These are phyloP conservation scores for Hypoxylon sp. DNA, from an alignment of 2,329 filamentous ascomycete genomes.

Conservation along the genomic window DNA sequence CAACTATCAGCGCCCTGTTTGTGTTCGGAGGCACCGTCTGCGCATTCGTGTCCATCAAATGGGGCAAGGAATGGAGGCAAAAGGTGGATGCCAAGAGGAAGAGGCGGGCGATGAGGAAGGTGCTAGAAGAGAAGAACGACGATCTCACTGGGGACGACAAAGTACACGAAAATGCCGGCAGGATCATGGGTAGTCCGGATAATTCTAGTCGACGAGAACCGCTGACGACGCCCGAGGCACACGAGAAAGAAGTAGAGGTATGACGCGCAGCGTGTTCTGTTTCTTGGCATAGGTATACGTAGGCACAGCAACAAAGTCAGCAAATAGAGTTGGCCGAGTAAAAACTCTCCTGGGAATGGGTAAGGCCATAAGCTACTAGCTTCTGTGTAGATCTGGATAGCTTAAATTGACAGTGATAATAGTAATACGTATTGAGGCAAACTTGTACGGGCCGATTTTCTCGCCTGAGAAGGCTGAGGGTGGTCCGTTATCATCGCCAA, in stretches of 20 bases:
- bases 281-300: constrained; percentile 31
- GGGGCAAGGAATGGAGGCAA: constrained; percentile 59
- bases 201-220: constrained; percentile 6
- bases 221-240: constrained; percentile 33
- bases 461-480: constrained; percentile 5
- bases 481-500: not conserved
- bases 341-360: constrained; percentile 3
- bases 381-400: constrained; percentile 23
- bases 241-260: constrained; percentile 37
- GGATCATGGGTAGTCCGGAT: constrained; percentile 20
- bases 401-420: constrained; percentile 24
- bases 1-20: constrained; percentile 65
- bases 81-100: constrained; percentile 51
- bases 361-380: constrained; percentile 10
- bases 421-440: constrained; percentile 1
- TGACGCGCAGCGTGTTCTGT: constrained; percentile 22
- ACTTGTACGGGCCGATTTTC: constrained; percentile 9
- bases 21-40: constrained; percentile 56
- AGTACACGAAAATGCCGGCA: constrained; percentile 7
- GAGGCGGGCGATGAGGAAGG: constrained; percentile 37
- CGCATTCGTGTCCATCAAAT: constrained; percentile 56
- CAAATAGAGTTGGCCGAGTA: constrained; percentile 26
- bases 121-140: constrained; percentile 38
- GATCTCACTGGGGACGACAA: constrained; percentile 10
- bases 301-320: constrained; percentile 18